A percentile compares a stretch with the other conserved stretches of the same genome.
Conservation (phyloP, 139 green algal species). For the Auxenochlorella pyrenoidosa region DNA sequence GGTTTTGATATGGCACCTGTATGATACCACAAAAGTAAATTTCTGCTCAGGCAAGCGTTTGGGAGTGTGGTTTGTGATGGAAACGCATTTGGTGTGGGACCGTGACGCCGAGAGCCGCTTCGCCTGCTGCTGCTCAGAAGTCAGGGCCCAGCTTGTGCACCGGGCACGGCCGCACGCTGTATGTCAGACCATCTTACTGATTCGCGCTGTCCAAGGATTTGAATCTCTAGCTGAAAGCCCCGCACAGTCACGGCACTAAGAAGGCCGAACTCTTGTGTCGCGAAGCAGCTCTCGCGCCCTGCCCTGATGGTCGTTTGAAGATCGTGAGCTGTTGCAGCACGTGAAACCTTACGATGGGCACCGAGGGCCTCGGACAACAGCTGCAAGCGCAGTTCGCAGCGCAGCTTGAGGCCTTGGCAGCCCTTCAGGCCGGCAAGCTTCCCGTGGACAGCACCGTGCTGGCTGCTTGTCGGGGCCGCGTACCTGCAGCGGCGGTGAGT, state of each 20-base stretch:
- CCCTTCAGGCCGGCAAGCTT: not conserved
- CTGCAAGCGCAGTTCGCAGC: slow-evolving; percentile 1
- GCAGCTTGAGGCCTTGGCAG: slow-evolving; percentile 4
- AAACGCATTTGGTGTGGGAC: not conserved
- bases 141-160: too few relatives aligned
- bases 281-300: not conserved
- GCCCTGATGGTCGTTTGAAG: not conserved
- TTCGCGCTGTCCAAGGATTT: not conserved
- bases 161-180: too few relatives aligned
- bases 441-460: slow-evolving; percentile 1
- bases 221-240: not conserved
- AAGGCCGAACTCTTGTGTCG: not conserved
- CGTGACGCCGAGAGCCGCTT: too few relatives aligned
- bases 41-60: too few relatives aligned
- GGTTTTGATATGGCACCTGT: too few relatives aligned
- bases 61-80: too few relatives aligned
- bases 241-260: too few relatives aligned
- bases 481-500: slow-evolving; percentile 1
- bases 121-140: too few relatives aligned
- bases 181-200: too few relatives aligned
- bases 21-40: too few relatives aligned
- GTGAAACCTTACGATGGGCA: not conserved
- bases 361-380: not conserved
- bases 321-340: not conserved
- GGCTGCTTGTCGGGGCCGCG: not conserved